Percentiles rank a stretch among this genome's conserved stretches.
Evolutionary conservation across 2,329 filamentous ascomycete species (phyloP).

Genomic region (Acephala macrosclerotiorum): DNA sequence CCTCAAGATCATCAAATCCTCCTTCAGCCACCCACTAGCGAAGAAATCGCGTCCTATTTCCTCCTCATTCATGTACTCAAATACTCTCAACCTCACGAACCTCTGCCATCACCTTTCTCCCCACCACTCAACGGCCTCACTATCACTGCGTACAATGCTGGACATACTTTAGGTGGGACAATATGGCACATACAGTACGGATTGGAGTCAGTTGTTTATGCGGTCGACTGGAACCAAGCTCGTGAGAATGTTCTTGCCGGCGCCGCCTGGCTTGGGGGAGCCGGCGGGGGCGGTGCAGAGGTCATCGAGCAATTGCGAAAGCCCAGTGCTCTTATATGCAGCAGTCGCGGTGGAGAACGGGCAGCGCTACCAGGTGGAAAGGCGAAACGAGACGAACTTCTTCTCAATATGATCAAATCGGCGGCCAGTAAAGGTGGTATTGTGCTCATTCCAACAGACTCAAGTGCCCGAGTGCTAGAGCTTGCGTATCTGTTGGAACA

Average conservation of each 20-base stretch:
- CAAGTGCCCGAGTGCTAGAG: slow-evolving; percentile 92
- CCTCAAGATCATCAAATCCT: slow-evolving; percentile 61
- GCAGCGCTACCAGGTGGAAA: slow-evolving; percentile 75
- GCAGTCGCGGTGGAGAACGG: slow-evolving; percentile 79
- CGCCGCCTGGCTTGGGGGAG: slow-evolving; percentile 90
- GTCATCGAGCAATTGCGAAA: slow-evolving; percentile 94
- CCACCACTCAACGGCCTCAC: slow-evolving; percentile 90
- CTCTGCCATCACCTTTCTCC: slow-evolving; percentile 84
- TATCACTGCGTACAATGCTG: slow-evolving; percentile 95
- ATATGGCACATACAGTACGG: slow-evolving; percentile 99
- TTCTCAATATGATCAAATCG: slow-evolving; percentile 82
- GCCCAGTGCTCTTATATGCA: slow-evolving; percentile 93
- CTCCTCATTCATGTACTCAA: slow-evolving; percentile 90
- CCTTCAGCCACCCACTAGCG: slow-evolving; percentile 74
- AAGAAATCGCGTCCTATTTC: slow-evolving; percentile 94
- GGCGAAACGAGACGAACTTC: slow-evolving; percentile 82
- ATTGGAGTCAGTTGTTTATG: slow-evolving; percentile 95
- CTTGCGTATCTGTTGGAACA: slow-evolving; percentile 92
- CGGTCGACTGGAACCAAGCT: slow-evolving; percentile 98
- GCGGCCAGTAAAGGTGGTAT: slow-evolving; percentile 85
- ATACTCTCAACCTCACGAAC: slow-evolving; percentile 96
- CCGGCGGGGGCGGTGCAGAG: slow-evolving; percentile 81
- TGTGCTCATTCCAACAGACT: slow-evolving; percentile 92
- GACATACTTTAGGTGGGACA: slow-evolving; percentile 93
- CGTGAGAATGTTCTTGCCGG: slow-evolving; percentile 93